Evolutionary conservation across 495 filamentous ascomycete species (phyloP).

Genomic region (Rhizodiscina lignyota): DNA sequence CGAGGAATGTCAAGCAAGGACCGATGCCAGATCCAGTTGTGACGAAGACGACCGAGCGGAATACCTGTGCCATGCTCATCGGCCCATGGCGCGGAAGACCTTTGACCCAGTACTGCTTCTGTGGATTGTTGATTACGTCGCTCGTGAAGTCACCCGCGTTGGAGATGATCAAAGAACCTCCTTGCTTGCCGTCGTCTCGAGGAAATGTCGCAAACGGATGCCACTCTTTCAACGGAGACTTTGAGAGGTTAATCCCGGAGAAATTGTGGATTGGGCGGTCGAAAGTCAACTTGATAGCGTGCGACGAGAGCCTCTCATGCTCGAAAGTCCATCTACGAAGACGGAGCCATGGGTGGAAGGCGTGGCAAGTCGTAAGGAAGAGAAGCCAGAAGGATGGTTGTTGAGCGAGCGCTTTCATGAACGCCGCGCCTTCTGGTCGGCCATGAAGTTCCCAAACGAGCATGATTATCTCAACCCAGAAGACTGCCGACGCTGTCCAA

Average conservation of each 20-base stretch:
- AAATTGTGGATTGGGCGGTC: conserved; percentile 34
- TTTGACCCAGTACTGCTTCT: conserved; percentile 37
- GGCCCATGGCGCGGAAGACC: conserved; percentile 47
- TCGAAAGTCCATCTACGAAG: conserved; percentile 42
- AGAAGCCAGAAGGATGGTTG: conserved; percentile 57
- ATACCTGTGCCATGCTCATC: conserved; percentile 54
- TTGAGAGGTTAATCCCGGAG: conserved; percentile 26
- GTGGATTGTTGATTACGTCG: conserved; percentile 42
- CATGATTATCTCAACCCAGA: conserved; percentile 34
- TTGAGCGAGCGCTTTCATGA: conserved; percentile 27
- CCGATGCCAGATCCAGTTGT: conserved; percentile 75
- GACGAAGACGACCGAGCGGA: conserved; percentile 53
- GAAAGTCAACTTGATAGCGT: conserved; percentile 60
- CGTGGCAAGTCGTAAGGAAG: conserved; percentile 36
- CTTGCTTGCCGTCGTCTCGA: conserved; percentile 22
- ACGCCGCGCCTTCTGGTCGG: conserved; percentile 12
- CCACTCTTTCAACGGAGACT: conserved; percentile 53
- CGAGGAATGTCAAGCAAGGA: conserved; percentile 41
- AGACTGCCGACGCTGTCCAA: conserved; percentile 43
- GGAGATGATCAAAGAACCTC: conserved; percentile 57
- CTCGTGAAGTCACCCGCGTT: conserved; percentile 78
- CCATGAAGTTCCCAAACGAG: conserved; percentile 16
- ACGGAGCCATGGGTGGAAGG: conserved; percentile 52
- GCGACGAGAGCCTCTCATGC: conserved; percentile 46
- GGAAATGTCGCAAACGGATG: conserved; percentile 71